phyloP scores from a whole-genome alignment of 805 yeast species.

The Priceomyces carsonii region DNA sequence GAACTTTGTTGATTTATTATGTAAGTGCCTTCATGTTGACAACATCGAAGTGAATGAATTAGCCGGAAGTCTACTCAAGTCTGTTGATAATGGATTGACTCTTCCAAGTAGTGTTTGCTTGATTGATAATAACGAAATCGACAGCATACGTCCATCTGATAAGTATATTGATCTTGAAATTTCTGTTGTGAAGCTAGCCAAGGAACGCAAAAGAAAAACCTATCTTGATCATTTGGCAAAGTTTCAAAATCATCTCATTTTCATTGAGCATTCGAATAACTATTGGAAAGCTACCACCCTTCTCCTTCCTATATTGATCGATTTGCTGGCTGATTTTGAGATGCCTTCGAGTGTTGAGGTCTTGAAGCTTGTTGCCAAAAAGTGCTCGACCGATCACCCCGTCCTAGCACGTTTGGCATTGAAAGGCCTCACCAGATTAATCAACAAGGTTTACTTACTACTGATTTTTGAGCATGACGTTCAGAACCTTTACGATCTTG shows the following conservation, averaged over 20 bases:
- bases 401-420: slow-evolving; percentile 58
- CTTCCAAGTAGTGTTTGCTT: slow-evolving; percentile 48
- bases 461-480: slow-evolving; percentile 51
- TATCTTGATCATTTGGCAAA: slow-evolving; percentile 42
- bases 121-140: slow-evolving; percentile 44
- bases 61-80: slow-evolving; percentile 54
- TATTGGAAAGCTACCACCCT: slow-evolving; percentile 61
- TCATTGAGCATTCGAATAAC: slow-evolving; percentile 24
- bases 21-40: slow-evolving; percentile 57
- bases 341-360: slow-evolving; percentile 40
- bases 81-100: slow-evolving; percentile 24
- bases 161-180: slow-evolving; percentile 56
- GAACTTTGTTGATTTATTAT: slow-evolving; percentile 48
- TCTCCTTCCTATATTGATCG: slow-evolving; percentile 50
- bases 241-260: slow-evolving; percentile 40
- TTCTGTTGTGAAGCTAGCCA: slow-evolving; percentile 60
- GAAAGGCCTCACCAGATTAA: slow-evolving; percentile 56
- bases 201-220: slow-evolving; percentile 52
- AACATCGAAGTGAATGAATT: slow-evolving; percentile 52
- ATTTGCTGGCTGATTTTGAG: slow-evolving; percentile 56
- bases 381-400: slow-evolving; percentile 68
- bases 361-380: slow-evolving; percentile 44
- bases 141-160: slow-evolving; percentile 63
- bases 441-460: slow-evolving; percentile 45
- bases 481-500: slow-evolving; percentile 41